These are phyloP conservation scores for Pseudomassariella vexata DNA, from an alignment of 2,329 filamentous ascomycete genomes.

Conservation along the genomic window DNA sequence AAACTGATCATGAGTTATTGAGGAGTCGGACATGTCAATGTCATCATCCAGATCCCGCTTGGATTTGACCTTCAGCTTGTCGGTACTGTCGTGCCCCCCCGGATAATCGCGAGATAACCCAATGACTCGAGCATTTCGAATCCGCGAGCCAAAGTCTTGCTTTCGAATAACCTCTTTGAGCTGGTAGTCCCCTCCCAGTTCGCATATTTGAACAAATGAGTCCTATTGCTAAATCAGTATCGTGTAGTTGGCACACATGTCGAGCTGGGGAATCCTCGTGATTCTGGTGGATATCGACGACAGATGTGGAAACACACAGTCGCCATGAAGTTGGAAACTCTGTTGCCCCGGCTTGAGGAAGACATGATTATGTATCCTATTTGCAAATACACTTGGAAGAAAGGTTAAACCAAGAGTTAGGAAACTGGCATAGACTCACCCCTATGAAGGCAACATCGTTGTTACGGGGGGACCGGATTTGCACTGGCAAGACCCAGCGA, in stretches of 20 bases:
- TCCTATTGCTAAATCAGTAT: conserved; percentile 46
- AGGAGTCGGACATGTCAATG: conserved; percentile 27
- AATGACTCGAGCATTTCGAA: conserved; percentile 73
- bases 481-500: conserved; percentile 74
- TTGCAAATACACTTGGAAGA: too few species aligned
- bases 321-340: too few species aligned
- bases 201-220: conserved; percentile 73
- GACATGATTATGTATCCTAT: too few species aligned
- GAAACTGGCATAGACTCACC: conserved; percentile 51
- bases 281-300: not conserved
- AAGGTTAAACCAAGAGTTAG: too few species aligned
- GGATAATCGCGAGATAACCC: conserved; percentile 46
- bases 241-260: too few species aligned
- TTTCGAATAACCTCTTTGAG: conserved; percentile 74
- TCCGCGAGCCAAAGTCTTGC: conserved; percentile 70
- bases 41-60: conserved; percentile 36
- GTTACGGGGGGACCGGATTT: conserved; percentile 60
- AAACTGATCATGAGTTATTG: conserved; percentile 25
- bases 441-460: conserved; percentile 88
- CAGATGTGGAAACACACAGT: too few species aligned
- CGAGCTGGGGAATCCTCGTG: too few species aligned
- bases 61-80: conserved; percentile 11
- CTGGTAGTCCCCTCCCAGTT: conserved; percentile 63
- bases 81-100: conserved; percentile 27
- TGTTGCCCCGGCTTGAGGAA: too few species aligned